Percentiles rank a stretch among this genome's conserved stretches.
These are phyloP conservation scores for Cryptosporidium parvum DNA, from an alignment of 169 alveolate species.

Conservation along the genomic window DNA sequence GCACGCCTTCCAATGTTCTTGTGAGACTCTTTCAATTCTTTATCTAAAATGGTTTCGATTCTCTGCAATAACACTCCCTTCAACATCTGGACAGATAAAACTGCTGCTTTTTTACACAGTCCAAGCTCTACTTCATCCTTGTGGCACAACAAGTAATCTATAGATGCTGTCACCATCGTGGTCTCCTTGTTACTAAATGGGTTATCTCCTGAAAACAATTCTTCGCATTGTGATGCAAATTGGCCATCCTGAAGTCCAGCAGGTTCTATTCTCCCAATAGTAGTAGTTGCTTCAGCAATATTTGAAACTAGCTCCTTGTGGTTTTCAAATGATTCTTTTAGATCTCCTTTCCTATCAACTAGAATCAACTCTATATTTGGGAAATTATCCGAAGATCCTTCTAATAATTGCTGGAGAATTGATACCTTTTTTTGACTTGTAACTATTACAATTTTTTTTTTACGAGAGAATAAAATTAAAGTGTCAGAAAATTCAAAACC, in stretches of 20 bases:
- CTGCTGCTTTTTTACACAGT: constrained; percentile 75
- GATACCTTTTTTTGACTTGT: constrained; percentile 88
- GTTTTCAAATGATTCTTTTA: constrained; percentile 45
- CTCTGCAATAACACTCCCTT: constrained; percentile 74
- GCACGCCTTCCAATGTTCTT: constrained; percentile 77
- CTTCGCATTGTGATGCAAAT: constrained; percentile 74
- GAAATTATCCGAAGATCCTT: constrained; percentile 1
- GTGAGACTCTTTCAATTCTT: constrained; percentile 79
- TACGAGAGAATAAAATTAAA: constrained; percentile 83
- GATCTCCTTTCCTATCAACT: constrained; percentile 44
- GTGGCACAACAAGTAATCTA: constrained; percentile 48
- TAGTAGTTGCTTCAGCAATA: neutral
- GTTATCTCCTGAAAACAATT: constrained; percentile 4
- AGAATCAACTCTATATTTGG: constrained; percentile 15
- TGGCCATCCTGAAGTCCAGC: constrained; percentile 44
- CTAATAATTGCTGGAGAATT: constrained; percentile 35
- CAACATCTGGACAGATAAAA: constrained; percentile 78
- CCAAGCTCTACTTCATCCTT: constrained; percentile 56
- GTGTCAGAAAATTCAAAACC: constrained; percentile 92
- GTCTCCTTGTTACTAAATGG: neutral
- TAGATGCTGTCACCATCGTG: constrained; percentile 4
- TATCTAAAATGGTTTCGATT: constrained; percentile 77
- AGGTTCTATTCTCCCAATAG: constrained; percentile 48
- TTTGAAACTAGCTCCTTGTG: neutral
- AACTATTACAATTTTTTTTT: constrained; percentile 84